Base-by-base conservation (phyloP, 805 yeast genomes). In the Starmerella bombicola region DNA sequence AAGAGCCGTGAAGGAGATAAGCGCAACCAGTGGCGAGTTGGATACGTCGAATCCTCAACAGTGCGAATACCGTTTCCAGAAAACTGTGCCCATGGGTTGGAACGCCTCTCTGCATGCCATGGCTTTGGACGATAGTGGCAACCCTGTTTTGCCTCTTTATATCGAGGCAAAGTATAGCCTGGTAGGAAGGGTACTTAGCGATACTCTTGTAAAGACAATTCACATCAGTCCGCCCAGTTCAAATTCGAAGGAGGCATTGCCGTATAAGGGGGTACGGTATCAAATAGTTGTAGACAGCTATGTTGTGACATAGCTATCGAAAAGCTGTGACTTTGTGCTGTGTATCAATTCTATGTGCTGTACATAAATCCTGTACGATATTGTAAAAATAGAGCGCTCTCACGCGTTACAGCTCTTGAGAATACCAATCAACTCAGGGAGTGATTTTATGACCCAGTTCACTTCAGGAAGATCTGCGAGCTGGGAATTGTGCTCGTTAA, bases 241-340 rank as follows among this genome's bases (percentile, higher is more conserved):
- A 0, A 51, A 74, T 41, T 71, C 71, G 5, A 74, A 73, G 3
- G 64, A 65, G 4, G 78, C 74, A 9, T 78, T 76, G 53, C 94
- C 95, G 0, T 86, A 74, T 65, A 86, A 85, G 57, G 97, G 97
- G 1, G 95, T 86, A 17, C 80, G 85, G 55, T 86, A 86, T 55
- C 63, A 71, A 9, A 76, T 94, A 5, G 61, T 62, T 0, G 80
- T 78, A 1, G 76, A 78, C 40, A 72, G 65, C 18, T 41, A 33
- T 51, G 61, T 74, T 3, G 63, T 76, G 17, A 59, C 76, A 28
- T 62, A 53, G 34, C 18, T 15, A n/a, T n/a, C n/a, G n/a, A n/a
- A n/a, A n/a, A n/a, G n/a, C n/a, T n/a, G n/a, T n/a, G n/a, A n/a
- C n/a, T n/a, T n/a, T n/a, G n/a, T n/a, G n/a, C n/a, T n/a, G n/a